Conservation (phyloP, 768 basidiomycete species). For the Pleurotus citrinopileatus region DNA sequence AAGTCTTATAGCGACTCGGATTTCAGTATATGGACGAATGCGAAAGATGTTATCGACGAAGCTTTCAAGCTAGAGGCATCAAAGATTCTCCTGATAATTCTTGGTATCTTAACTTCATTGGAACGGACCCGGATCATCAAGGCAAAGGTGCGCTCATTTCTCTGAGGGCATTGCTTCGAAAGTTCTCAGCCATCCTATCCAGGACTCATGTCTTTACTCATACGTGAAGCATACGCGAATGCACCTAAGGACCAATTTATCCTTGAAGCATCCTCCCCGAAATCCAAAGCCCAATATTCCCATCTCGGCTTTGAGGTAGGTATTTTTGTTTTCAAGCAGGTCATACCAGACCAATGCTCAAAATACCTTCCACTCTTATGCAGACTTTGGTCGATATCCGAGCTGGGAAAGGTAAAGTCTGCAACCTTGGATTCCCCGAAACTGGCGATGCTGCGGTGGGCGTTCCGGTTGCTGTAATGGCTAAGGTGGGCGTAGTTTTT, state of each 20-base stretch:
- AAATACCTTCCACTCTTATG: no score
- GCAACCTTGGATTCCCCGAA: background rate
- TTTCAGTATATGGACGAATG: background rate
- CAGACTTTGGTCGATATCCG: background rate
- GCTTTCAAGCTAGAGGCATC: background rate
- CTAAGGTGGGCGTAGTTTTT: background rate
- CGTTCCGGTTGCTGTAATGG: constrained; percentile 12
- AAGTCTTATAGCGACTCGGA: background rate
- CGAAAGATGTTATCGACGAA: background rate
- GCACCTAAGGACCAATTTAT: constrained; percentile 11
- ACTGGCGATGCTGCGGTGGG: background rate
- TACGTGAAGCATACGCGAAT: constrained; percentile 11
- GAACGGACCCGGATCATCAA: constrained; percentile 12
- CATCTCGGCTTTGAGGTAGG: constrained; percentile 16
- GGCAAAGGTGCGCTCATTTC: constrained; percentile 7
- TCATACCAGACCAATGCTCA: no score
- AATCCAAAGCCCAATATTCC: constrained; percentile 10
- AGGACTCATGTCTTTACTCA: constrained; percentile 14
- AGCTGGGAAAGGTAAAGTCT: background rate
- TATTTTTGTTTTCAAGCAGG: no score
- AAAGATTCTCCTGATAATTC: constrained; percentile 10
- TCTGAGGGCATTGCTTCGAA: background rate
- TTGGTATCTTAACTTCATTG: constrained; percentile 11
- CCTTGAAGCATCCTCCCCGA: constrained; percentile 11
- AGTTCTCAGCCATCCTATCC: background rate